Conservation (phyloP, 805 yeast genomes). For the Yarrowia alimentaria region DNA sequence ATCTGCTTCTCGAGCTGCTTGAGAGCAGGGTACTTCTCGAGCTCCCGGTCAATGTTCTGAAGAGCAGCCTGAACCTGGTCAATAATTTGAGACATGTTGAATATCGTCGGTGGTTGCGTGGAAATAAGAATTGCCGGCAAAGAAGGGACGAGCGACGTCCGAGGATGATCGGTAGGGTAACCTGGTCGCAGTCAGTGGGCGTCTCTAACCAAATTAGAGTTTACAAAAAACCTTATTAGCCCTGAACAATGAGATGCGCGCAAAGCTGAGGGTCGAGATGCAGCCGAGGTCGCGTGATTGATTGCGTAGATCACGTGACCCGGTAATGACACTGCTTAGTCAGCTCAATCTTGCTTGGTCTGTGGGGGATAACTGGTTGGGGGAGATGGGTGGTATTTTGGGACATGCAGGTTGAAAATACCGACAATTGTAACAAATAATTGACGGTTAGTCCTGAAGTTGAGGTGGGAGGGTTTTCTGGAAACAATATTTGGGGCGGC, state of each 20-base stretch:
- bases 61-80: conserved; percentile 28
- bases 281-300: conserved; percentile 25
- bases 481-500: too few species aligned
- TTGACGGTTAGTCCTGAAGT: too few species aligned
- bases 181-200: conserved; percentile 2
- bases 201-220: not conserved
- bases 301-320: not conserved
- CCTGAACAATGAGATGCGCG: conserved; percentile 15
- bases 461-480: too few species aligned
- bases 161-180: conserved; percentile 16
- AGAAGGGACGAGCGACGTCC: conserved; percentile 4
- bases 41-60: conserved; percentile 34
- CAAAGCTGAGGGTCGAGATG: not conserved
- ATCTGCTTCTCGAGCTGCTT: conserved; percentile 40
- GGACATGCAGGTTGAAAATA: too few species aligned
- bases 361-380: too few species aligned
- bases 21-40: conserved; percentile 39
- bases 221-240: not conserved
- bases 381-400: too few species aligned
- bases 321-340: too few species aligned
- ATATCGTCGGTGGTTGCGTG: conserved; percentile 27
- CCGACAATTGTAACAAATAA: too few species aligned
- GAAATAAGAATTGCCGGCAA: conserved; percentile 10
- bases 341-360: too few species aligned
- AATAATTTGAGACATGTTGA: conserved; percentile 28